A percentile compares a stretch with the other conserved stretches of the same genome.
phyloP scores from a whole-genome alignment of 345 rosid genomes.

The Populus euphratica region DNA sequence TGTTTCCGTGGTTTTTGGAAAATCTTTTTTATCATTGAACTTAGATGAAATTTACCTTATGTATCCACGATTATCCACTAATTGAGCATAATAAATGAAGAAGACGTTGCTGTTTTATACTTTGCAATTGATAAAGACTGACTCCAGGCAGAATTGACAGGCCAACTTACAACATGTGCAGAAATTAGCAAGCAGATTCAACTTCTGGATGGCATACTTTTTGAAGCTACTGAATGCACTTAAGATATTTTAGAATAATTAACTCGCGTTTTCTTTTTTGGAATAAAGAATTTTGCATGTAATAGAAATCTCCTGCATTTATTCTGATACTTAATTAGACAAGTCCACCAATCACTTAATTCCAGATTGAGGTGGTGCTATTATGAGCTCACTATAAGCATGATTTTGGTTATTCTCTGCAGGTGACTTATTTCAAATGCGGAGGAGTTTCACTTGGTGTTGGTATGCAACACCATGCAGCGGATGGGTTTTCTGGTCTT shows the following conservation, averaged over 20 bases:
- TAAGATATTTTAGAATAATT: neutral
- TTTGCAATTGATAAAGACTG: neutral
- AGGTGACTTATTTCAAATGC: constrained; percentile 88
- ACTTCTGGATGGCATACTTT: neutral
- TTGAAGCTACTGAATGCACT: neutral
- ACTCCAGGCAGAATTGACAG: neutral
- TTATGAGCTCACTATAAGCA: neutral
- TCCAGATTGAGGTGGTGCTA: neutral
- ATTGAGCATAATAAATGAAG: neutral
- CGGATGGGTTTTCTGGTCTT: constrained; percentile 94
- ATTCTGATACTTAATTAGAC: neutral
- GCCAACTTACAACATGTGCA: neutral
- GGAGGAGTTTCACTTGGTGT: constrained; percentile 97
- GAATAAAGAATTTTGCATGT: neutral
- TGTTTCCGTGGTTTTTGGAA: neutral
- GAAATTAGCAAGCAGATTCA: neutral
- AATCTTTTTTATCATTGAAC: neutral
- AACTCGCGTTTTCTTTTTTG: neutral
- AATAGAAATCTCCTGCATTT: neutral
- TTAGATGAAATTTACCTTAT: neutral
- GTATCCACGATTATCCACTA: too few species aligned
- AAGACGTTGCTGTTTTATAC: neutral
- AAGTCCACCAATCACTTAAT: neutral
- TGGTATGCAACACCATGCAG: constrained; percentile 93
- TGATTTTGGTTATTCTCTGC: constrained; percentile 1